Evolutionary conservation across 106 monocot species (phyloP), one percentile per base, ranked within the genome.

Genomic region (Vanilla planifolia): DNA sequence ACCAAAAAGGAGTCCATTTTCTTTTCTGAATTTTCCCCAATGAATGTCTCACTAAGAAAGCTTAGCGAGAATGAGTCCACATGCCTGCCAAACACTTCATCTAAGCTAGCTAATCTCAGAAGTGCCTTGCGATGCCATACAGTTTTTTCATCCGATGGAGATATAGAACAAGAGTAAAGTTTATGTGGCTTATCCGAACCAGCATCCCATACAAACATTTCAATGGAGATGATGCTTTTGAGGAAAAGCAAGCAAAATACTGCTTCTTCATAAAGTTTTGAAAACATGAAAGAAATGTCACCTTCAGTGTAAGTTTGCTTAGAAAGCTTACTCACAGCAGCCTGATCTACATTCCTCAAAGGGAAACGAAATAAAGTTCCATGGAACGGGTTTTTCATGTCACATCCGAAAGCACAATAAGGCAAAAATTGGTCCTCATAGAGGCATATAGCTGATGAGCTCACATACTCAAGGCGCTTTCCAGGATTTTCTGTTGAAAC

Each of bases 321-420:
- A 57, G 96, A 96, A 5, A 96, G 79, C 63, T 84, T 83, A 55
- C 96, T 96, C 25, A 66, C 36, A 70, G 67, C 79, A 40, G 87
- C 96, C 63, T 91, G 86, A 67, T 84, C 65, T 39, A 70, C 59
- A 79, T 52, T 85, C 72, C 96, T 90, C 69, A 96, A 67, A 79
- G 96, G 96, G 40, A 96, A 96, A 46, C 96, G 90, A 73, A 96
- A 96, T 77, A 96, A 70, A 74, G 96, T 96, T 69, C 91, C 96
- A 59, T 48, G 34, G 61, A 91, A 96, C 57, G 84, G 71, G 43
- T 51, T 70, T 55, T 72, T 72, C 96, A 96, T 96, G 83, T 96
- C 82, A 70, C 96, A 96, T 55, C 91, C 96, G 73, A 96, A 91
- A 60, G 81, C 91, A 73, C 80, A 70, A 77, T 87, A 96, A 29